Conservation (phyloP, 2,329 filamentous ascomycete species). For the Trichophyton mentagrophytes region DNA sequence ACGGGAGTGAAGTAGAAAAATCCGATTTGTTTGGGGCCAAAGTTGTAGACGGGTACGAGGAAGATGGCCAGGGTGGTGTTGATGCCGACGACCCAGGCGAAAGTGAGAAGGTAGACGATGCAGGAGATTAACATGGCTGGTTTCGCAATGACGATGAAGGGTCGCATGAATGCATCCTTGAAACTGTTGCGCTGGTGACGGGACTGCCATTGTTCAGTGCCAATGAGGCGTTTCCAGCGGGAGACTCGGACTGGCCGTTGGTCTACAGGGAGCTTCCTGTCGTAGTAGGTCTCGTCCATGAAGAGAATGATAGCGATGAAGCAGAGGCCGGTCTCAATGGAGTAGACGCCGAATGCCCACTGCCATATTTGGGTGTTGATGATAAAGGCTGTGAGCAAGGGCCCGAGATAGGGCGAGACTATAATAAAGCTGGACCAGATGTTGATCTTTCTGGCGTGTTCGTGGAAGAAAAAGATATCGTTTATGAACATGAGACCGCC, state of each 20-base stretch:
- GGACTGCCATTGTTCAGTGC: conserved; percentile 22
- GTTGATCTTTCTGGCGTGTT: conserved; percentile 31
- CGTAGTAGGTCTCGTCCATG: conserved; percentile 29
- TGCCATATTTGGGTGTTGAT: conserved; percentile 26
- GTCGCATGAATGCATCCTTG: conserved; percentile 25
- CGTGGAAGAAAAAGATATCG: conserved; percentile 32
- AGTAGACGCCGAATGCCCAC: conserved; percentile 26
- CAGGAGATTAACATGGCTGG: conserved; percentile 25
- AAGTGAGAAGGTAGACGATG: conserved; percentile 31
- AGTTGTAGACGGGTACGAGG: conserved; percentile 39
- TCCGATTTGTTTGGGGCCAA: conserved; percentile 39
- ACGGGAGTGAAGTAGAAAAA: conserved; percentile 49
- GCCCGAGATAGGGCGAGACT: conserved; percentile 23
- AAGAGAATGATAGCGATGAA: conserved; percentile 23
- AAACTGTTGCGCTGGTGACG: conserved; percentile 22
- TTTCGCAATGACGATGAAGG: conserved; percentile 27
- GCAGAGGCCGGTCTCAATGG: conserved; percentile 23
- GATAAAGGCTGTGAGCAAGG: conserved; percentile 27
- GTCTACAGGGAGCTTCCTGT: conserved; percentile 21
- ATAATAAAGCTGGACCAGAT: conserved; percentile 28
- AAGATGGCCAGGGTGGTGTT: conserved; percentile 46
- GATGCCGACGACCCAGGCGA: conserved; percentile 38
- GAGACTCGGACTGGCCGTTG: conserved; percentile 23
- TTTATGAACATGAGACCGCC: conserved; percentile 34
- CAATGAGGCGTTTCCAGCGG: conserved; percentile 22